These are phyloP conservation scores for Thalia dealbata DNA, from an alignment of 176 grass and related monocot species.

Conservation along the genomic window DNA sequence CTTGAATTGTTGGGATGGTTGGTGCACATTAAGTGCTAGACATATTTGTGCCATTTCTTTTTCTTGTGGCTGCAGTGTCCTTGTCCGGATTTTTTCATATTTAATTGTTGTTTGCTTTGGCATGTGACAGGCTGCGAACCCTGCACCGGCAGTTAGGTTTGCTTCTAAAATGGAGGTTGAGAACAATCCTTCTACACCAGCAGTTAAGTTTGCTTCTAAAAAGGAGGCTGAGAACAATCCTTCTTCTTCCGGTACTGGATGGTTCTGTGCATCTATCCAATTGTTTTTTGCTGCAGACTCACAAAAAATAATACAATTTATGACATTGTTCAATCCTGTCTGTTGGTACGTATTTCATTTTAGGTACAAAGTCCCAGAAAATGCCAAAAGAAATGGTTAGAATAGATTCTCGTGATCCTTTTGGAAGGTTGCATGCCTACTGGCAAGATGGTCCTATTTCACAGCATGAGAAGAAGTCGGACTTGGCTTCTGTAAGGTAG, in stretches of 20 bases:
- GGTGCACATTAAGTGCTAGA: neutral
- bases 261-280: neutral
- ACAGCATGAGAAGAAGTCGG: conserved; percentile 59
- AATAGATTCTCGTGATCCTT: conserved; percentile 70
- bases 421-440: conserved; percentile 80
- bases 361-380: conserved; percentile 69
- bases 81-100: neutral
- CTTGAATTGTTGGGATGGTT: neutral
- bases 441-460: conserved; percentile 51
- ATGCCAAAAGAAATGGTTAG: conserved; percentile 67
- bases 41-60: neutral
- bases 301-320: neutral
- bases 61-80: neutral
- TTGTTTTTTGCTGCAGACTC: neutral
- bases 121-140: conserved; percentile 37
- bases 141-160: conserved; percentile 30
- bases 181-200: conserved; percentile 24
- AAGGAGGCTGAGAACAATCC: conserved; percentile 38
- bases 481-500: conserved; percentile 68
- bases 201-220: conserved; percentile 30
- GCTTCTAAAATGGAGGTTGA: conserved; percentile 35
- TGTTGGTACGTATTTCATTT: conserved; percentile 9
- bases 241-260: conserved; percentile 36
- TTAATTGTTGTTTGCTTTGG: conserved; percentile 24
- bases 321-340: neutral